Evolutionary conservation across 2,329 filamentous ascomycete genomes (phyloP), one percentile per base, ranked within the genome.

Genomic region (Conoideocrella luteorostrata): DNA sequence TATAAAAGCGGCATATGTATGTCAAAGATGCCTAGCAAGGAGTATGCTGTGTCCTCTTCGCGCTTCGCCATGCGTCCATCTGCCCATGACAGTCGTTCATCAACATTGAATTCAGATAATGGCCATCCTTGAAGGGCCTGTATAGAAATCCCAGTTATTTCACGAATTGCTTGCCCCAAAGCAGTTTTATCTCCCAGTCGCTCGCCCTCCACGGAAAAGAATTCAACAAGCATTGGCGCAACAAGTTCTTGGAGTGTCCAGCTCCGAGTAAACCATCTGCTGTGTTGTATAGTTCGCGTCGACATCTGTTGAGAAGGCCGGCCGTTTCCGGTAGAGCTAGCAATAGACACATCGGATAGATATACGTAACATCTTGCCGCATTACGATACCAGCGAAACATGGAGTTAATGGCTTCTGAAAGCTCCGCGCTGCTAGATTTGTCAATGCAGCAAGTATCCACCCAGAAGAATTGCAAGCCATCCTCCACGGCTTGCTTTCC

Each of bases 161-260:
- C 41, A 29, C 51, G 46, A 36, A 59, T 55, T 22, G 44, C 30
- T 35, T 36, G 38, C 38, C 51, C 41, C 11, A 58, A 39, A 11
- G 49, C 46, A 28, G 15, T 44, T 46, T 53, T 59, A 35, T 49
- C 49, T 12, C 54, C 55, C 5, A 59, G 42, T 26, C 18, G 39
- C 7, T 18, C 11, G 21, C 50, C 47, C 6, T 55, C 46, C 21
- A 33, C 23, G 4, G 53, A 45, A 41, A 52, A 57, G 50, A 56
- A 57, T 32, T 54, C 47, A 13, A 57, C 55, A 2, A 40, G 43
- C 2, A 20, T 21, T 13, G 54, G 54, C 7, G 54, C 54, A 10
- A 57, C 35, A 22, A 56, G 51, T 26, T 47, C 49, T 35, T 51
- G 48, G 15, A 45, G 26, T 2, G 47, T 49, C 44, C 47, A 47